phyloP scores from a whole-genome alignment of 2,329 filamentous ascomycete species.

The Alternaria dauci region DNA sequence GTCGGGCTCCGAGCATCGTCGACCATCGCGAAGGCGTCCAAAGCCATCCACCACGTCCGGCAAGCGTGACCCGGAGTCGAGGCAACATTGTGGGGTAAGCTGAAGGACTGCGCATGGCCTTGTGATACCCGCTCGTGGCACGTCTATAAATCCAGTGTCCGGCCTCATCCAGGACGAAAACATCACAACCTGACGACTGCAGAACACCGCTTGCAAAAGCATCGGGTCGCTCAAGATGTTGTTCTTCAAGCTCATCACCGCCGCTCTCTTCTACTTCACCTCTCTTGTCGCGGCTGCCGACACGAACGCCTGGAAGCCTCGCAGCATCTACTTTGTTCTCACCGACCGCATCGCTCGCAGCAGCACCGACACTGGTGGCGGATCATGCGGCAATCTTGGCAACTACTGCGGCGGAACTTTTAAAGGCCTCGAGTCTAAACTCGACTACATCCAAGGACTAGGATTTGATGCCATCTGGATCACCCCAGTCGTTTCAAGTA shows the following conservation, averaged over 20 bases:
- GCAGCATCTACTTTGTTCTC: conserved; percentile 49
- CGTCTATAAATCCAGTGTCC: conserved; percentile 14
- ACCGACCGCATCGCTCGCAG: conserved; percentile 49
- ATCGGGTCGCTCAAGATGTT: conserved; percentile 23
- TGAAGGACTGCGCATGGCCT: not conserved
- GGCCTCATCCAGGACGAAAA: conserved; percentile 3
- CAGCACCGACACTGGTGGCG: conserved; percentile 44
- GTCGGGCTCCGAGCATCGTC: not conserved
- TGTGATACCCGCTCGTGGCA: conserved; percentile 4
- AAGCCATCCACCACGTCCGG: conserved; percentile 1
- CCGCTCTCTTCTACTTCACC: conserved; percentile 22
- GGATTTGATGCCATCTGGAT: conserved; percentile 62
- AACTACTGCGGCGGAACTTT: conserved; percentile 63
- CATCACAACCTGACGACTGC: conserved; percentile 11
- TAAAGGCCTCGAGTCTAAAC: conserved; percentile 57
- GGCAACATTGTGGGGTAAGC: conserved; percentile 3
- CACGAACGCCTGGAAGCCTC: conserved; percentile 47
- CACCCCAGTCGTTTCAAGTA: conserved; percentile 49
- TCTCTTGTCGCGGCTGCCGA: conserved; percentile 39
- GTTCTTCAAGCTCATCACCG: conserved; percentile 22
- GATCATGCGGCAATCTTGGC: conserved; percentile 40
- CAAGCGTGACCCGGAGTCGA: not conserved
- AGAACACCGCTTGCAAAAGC: not conserved
- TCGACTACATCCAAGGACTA: conserved; percentile 62
- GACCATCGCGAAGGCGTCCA: conserved; percentile 3